Evolutionary conservation across 192 early-diverging fungal genomes (phyloP), one percentile per base, ranked within the genome.

Genomic region (Coemansia umbellata): DNA sequence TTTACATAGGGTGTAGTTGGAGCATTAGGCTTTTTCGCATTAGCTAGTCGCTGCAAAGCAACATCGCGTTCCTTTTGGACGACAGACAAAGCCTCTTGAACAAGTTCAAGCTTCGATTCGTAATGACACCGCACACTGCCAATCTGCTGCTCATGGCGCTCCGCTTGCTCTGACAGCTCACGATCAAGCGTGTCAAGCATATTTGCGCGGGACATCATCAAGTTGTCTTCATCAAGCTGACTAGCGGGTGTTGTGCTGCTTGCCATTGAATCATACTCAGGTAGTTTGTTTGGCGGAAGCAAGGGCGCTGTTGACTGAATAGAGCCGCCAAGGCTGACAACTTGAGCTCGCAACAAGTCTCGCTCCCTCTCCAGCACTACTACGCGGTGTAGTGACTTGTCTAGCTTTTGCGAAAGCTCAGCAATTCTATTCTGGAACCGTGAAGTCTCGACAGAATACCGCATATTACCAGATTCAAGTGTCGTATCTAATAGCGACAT

Each of bases 111-210:
- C 44, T 67, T 67, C 9, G 65, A 63, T 45, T 63, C 65, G 49
- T 67, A 75, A 35, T 75, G 65, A 5, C 65, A 56, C 10, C 72
- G 72, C 47, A 75, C 72, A 24, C 65, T 68, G 52, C 31, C 60
- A 15, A 75, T 75, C 44, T 75, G 72, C 10, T 75, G 55, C 53
- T 75, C 72, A 41, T 75, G 72, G 37, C 72, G 64, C 49, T 66
- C 60, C 15, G 72, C 72, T 42, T 75, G 72, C 42, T 68, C 65
- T 14, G 65, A 62, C 19, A 75, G 60, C 57, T 75, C 72, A 9
- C 60, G 65, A 31, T 75, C 65, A 17, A 75, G 62, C 8, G 72
- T 75, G 14, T 58, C 56, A 4, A 74, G 54, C 40, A 74, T 55
- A 37, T 74, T 62, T 43, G 44, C 63, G 19, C 41, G 63, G 11